Evolutionary conservation across 176 grass and related monocot species (phyloP).

Genomic region (Musa beccarii): DNA sequence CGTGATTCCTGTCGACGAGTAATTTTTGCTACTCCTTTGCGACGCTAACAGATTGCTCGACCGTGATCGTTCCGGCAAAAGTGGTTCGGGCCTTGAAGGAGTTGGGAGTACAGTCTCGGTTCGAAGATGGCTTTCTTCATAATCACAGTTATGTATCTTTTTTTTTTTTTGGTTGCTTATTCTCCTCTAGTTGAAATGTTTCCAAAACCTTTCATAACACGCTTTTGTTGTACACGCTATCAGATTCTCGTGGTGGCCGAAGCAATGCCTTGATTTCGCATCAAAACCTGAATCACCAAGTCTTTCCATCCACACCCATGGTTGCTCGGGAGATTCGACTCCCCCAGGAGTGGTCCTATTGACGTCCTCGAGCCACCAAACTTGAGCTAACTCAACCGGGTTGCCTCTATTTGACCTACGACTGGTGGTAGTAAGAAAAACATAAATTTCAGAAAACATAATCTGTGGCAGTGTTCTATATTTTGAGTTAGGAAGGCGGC

Average conservation of each 20-base stretch:
- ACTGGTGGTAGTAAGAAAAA: neutral
- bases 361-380: neutral
- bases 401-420: neutral
- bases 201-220: too few relatives aligned
- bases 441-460: neutral
- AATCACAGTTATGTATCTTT: neutral
- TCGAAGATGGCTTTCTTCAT: neutral
- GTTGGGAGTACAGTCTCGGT: neutral
- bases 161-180: neutral
- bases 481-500: neutral
- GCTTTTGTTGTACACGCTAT: neutral
- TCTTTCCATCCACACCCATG: neutral
- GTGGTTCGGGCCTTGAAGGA: neutral
- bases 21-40: neutral
- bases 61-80: neutral
- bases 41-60: neutral
- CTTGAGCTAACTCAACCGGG: neutral
- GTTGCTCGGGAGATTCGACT: neutral
- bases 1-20: neutral
- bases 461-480: neutral
- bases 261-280: neutral
- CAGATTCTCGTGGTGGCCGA: neutral
- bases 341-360: slow-evolving; percentile 1
- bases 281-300: neutral
- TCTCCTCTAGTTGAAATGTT: neutral